These are phyloP conservation scores for Tricladium varicosporioides DNA, from an alignment of 2,329 filamentous ascomycete species.

Conservation along the genomic window DNA sequence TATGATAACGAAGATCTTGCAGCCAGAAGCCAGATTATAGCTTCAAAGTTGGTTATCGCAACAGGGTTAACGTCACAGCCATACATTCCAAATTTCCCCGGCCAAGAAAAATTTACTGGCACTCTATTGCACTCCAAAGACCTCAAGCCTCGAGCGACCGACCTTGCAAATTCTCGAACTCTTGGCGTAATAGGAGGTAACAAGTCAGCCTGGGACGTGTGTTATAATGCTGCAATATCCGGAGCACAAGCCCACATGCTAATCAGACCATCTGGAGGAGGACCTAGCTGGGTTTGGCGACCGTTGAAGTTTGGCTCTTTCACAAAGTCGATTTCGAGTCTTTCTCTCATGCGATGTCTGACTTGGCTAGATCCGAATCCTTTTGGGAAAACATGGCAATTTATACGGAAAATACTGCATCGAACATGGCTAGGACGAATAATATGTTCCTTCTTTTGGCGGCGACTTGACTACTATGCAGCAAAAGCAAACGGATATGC, in stretches of 20 bases:
- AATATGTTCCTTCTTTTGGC: neutral
- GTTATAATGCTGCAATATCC: conserved; percentile 55
- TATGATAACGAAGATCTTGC: conserved; percentile 22
- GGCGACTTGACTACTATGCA: neutral
- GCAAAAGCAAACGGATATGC: neutral
- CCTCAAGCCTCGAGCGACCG: conserved; percentile 41
- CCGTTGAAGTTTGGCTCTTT: neutral
- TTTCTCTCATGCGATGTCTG: neutral
- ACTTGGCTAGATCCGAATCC: neutral
- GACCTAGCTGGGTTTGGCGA: neutral
- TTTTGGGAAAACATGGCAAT: neutral
- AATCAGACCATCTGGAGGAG: neutral
- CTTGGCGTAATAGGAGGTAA: conserved; percentile 58
- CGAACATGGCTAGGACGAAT: neutral
- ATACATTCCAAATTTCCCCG: conserved; percentile 46
- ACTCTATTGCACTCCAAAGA: conserved; percentile 51
- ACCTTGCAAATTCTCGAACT: conserved; percentile 39
- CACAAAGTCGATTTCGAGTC: neutral
- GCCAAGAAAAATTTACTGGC: conserved; percentile 43
- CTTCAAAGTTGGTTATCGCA: conserved; percentile 51
- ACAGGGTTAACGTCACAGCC: conserved; percentile 52
- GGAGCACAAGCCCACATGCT: conserved; percentile 33
- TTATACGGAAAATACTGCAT: neutral
- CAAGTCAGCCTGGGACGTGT: conserved; percentile 64
- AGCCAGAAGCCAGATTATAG: conserved; percentile 28